Percentiles rank a stretch among this genome's conserved stretches.
These are phyloP conservation scores for Neurospora cerealis DNA, from an alignment of 495 filamentous ascomycete genomes.

Conservation along the genomic window DNA sequence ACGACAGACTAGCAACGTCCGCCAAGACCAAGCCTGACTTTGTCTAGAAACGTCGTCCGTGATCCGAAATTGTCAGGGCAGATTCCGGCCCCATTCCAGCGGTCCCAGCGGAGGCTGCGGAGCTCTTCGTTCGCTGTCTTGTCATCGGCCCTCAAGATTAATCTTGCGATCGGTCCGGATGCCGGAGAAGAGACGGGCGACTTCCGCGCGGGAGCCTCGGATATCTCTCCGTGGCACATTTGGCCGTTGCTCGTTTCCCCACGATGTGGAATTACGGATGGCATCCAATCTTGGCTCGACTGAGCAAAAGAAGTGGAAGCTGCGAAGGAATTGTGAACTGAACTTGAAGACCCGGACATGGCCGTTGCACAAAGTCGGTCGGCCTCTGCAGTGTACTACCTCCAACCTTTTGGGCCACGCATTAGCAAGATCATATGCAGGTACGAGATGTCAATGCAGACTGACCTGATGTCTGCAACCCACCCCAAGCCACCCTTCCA, in stretches of 20 bases:
- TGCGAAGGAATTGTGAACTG: background rate
- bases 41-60: background rate
- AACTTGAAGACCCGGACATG: background rate
- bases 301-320: background rate
- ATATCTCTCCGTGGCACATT: background rate
- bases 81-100: background rate
- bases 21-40: background rate
- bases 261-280: background rate
- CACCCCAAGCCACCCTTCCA: background rate
- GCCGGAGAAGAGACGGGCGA: background rate
- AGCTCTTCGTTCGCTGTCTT: background rate
- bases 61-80: background rate
- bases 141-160: background rate
- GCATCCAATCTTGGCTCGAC: background rate
- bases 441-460: background rate
- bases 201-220: background rate
- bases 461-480: background rate
- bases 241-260: background rate
- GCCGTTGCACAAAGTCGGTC: background rate
- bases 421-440: background rate
- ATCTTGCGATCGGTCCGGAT: background rate
- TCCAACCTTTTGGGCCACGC: background rate
- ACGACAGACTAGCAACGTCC: background rate
- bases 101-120: background rate
- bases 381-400: background rate